phyloP scores from a whole-genome alignment of 1,139 yeast species.

The Yamadazyma aaseri region DNA sequence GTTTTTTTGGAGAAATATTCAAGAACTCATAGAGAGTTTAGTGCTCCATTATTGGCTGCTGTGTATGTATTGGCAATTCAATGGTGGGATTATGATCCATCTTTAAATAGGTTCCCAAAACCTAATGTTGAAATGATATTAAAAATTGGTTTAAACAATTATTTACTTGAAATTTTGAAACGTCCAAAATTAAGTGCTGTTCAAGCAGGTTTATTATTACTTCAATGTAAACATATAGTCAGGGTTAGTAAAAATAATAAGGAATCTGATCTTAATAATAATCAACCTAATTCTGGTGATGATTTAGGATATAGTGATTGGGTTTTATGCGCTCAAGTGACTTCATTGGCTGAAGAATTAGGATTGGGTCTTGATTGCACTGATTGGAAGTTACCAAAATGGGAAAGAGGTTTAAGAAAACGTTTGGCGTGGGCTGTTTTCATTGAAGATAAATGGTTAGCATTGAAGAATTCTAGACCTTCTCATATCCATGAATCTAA shows the following conservation, averaged over 20 bases:
- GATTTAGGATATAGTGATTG: conserved; percentile 69
- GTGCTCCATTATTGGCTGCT: conserved; percentile 75
- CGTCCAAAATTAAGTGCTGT: conserved; percentile 79
- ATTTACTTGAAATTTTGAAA: conserved; percentile 64
- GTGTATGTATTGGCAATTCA: conserved; percentile 73
- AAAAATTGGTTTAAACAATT: conserved; percentile 54
- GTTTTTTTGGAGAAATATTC: conserved; percentile 76
- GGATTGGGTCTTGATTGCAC: conserved; percentile 86
- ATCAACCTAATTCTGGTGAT: conserved; percentile 10
- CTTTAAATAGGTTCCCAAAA: conserved; percentile 58
- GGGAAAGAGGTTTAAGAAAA: conserved; percentile 86
- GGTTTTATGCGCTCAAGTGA: conserved; percentile 84
- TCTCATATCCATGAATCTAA: conserved; percentile 68
- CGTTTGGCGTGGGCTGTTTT: conserved; percentile 92
- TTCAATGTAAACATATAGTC: conserved; percentile 59
- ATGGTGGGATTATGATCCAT: conserved; percentile 85
- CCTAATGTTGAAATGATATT: conserved; percentile 56
- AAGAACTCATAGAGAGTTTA: conserved; percentile 72
- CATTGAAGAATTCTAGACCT: conserved; percentile 75
- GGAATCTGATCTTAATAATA: conserved; percentile 3
- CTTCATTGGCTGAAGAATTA: conserved; percentile 79
- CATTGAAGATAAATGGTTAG: conserved; percentile 85
- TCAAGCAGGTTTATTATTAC: conserved; percentile 68
- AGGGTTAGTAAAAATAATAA: conserved; percentile 12
- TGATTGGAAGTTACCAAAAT: conserved; percentile 84